Conservation (phyloP, 805 yeast species). For the Priceomyces fermenticarens region DNA sequence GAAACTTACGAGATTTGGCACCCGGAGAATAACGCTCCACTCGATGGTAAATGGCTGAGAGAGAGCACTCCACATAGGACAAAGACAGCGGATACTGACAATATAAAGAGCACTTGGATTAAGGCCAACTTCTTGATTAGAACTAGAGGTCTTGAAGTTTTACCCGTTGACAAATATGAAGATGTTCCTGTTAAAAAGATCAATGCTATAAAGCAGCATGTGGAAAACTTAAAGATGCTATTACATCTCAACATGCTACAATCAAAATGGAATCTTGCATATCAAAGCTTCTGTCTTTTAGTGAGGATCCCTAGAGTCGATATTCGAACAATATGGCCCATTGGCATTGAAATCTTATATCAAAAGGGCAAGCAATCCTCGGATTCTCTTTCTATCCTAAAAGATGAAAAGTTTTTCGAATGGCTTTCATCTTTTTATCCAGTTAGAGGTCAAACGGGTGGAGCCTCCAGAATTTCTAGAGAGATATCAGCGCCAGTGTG, state of each 20-base stretch:
- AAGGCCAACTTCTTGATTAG: slow-evolving; percentile 18
- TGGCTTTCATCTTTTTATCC: slow-evolving; percentile 33
- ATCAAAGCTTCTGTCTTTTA: slow-evolving; percentile 48
- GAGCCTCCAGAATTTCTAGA: slow-evolving; percentile 7
- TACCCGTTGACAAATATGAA: slow-evolving; percentile 14
- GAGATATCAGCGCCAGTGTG: slow-evolving; percentile 32
- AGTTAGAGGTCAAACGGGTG: slow-evolving; percentile 7
- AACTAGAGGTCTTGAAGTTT: slow-evolving; percentile 20
- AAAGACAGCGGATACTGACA: slow-evolving; percentile 6
- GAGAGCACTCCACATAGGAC: slow-evolving; percentile 2
- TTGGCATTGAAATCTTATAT: slow-evolving; percentile 56
- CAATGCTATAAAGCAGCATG: slow-evolving; percentile 21
- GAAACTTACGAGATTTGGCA: slow-evolving; percentile 36
- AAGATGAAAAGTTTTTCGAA: slow-evolving; percentile 31
- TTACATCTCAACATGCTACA: slow-evolving; percentile 48
- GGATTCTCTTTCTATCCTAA: slow-evolving; percentile 9
- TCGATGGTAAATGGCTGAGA: slow-evolving; percentile 4
- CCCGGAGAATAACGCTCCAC: slow-evolving; percentile 13
- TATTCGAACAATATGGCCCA: slow-evolving; percentile 57
- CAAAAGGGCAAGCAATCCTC: slow-evolving; percentile 8
- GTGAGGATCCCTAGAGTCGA: slow-evolving; percentile 50
- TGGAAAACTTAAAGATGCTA: slow-evolving; percentile 37
- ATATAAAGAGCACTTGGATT: slow-evolving; percentile 14
- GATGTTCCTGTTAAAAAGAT: slow-evolving; percentile 1
- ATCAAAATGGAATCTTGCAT: slow-evolving; percentile 55